phyloP scores from a whole-genome alignment of 805 yeast species.

The Hanseniaspora osmophila region DNA sequence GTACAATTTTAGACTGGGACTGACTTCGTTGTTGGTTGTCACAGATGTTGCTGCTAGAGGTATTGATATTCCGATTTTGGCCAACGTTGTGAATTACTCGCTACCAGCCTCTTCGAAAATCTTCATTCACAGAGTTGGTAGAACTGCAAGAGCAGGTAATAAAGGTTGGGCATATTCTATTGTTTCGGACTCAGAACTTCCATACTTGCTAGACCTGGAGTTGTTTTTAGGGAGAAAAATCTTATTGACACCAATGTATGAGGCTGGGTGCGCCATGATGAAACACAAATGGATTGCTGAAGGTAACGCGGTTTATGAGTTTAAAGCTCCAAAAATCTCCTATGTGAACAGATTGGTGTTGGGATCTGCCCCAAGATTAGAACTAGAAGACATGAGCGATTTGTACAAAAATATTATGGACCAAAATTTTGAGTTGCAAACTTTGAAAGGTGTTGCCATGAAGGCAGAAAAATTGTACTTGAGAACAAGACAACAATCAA shows the following conservation, averaged over 20 bases:
- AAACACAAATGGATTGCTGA: constrained; percentile 30
- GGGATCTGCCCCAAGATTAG: constrained; percentile 67
- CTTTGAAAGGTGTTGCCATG: constrained; percentile 52
- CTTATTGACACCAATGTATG: constrained; percentile 53
- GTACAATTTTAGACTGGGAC: constrained; percentile 70
- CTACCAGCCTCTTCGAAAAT: constrained; percentile 87
- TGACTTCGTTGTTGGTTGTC: constrained; percentile 78
- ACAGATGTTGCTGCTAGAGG: constrained; percentile 99
- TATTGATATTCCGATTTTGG: constrained; percentile 92
- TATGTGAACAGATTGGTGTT: constrained; percentile 67
- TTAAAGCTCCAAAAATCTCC: constrained; percentile 42
- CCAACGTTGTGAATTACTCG: constrained; percentile 85
- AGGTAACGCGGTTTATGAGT: constrained; percentile 24
- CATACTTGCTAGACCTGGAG: constrained; percentile 82
- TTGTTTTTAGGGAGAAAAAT: constrained; percentile 77
- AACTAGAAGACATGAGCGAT: constrained; percentile 61
- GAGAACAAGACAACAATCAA: constrained; percentile 77
- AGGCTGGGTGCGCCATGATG: constrained; percentile 41
- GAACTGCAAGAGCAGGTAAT: constrained; percentile 98
- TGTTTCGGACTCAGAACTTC: constrained; percentile 71
- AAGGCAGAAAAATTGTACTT: constrained; percentile 83
- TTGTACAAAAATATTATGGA: constrained; percentile 45
- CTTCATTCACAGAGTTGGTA: constrained; percentile 93
- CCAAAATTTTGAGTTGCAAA: constrained; percentile 53
- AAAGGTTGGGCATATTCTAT: constrained; percentile 95